Conservation (phyloP, 2,329 filamentous ascomycete genomes). For the Venturia oleaginea region DNA sequence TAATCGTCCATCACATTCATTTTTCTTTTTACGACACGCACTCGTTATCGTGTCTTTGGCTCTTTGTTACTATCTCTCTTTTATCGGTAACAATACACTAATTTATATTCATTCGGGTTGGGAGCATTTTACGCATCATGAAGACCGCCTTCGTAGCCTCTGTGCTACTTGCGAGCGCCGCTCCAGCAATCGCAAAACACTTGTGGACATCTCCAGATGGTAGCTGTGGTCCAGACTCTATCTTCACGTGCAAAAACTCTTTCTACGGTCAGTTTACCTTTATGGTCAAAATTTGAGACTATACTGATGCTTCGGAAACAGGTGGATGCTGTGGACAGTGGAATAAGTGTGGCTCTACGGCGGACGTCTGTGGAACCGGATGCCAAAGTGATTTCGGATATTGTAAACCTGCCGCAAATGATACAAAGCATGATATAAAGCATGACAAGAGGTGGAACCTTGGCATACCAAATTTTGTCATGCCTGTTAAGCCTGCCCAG, state of each 20-base stretch:
- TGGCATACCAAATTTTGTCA: background rate
- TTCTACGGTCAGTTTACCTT: slow-evolving; percentile 5
- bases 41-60: slow-evolving; percentile 10
- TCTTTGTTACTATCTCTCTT: slow-evolving; percentile 4
- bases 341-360: slow-evolving; percentile 9
- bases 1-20: background rate
- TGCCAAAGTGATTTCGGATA: slow-evolving; percentile 11
- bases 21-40: slow-evolving; percentile 5
- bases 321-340: slow-evolving; percentile 11
- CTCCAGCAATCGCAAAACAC: background rate
- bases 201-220: background rate
- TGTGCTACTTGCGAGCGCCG: background rate
- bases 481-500: background rate
- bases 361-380: slow-evolving; percentile 1
- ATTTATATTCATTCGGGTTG: background rate
- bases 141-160: slow-evolving; percentile 5
- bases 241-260: background rate
- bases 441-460: slow-evolving; percentile 3
- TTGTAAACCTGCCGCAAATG: background rate
- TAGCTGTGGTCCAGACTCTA: background rate
- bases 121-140: background rate
- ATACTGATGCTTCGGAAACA: background rate
- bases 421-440: too few relatives aligned
- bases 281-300: background rate
- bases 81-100: background rate